Evolutionary conservation across 1,139 yeast genomes (phyloP).

Genomic region (Yamadazyma diospyri): DNA sequence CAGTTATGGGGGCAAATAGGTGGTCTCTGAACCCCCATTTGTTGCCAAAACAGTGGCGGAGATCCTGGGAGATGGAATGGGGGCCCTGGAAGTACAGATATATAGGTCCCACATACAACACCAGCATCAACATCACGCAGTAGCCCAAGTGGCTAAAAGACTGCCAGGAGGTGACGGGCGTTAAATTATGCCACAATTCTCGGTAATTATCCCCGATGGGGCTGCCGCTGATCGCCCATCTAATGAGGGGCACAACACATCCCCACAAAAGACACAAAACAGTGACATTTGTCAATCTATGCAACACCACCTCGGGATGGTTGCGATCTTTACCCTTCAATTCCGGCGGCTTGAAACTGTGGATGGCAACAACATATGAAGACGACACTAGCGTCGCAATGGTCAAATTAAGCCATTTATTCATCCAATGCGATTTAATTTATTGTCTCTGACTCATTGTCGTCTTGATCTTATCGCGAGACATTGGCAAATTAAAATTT

Average conservation of each 20-base stretch:
- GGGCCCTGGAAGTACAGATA: neutral
- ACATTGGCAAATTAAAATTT: slow-evolving; percentile 1
- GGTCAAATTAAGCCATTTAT: slow-evolving; percentile 8
- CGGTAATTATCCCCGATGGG: slow-evolving; percentile 1
- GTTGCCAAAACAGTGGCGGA: slow-evolving; percentile 23
- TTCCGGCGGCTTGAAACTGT: slow-evolving; percentile 24
- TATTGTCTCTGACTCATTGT: slow-evolving; percentile 28
- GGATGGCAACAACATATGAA: slow-evolving; percentile 41
- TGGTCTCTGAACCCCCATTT: slow-evolving; percentile 61
- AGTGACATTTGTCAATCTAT: slow-evolving; percentile 35
- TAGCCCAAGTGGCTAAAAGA: slow-evolving; percentile 14
- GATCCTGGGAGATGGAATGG: slow-evolving; percentile 14
- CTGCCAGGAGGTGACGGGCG: slow-evolving; percentile 8
- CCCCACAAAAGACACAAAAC: slow-evolving; percentile 21
- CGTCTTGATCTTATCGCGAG: slow-evolving; percentile 3
- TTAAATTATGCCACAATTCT: slow-evolving; percentile 9
- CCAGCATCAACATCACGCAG: slow-evolving; percentile 29
- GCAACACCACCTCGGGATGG: slow-evolving; percentile 38
- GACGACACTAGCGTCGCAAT: slow-evolving; percentile 28
- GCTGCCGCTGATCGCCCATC: slow-evolving; percentile 5
- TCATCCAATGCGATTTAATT: slow-evolving; percentile 21
- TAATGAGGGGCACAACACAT: neutral
- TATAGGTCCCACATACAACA: slow-evolving; percentile 61
- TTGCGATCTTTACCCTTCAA: slow-evolving; percentile 35
- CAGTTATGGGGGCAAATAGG: slow-evolving; percentile 81